Percentiles rank a stretch among this genome's conserved stretches.
Evolutionary conservation across 371 early-diverging fungal genomes (phyloP).

Genomic region (Smittium culicis): DNA sequence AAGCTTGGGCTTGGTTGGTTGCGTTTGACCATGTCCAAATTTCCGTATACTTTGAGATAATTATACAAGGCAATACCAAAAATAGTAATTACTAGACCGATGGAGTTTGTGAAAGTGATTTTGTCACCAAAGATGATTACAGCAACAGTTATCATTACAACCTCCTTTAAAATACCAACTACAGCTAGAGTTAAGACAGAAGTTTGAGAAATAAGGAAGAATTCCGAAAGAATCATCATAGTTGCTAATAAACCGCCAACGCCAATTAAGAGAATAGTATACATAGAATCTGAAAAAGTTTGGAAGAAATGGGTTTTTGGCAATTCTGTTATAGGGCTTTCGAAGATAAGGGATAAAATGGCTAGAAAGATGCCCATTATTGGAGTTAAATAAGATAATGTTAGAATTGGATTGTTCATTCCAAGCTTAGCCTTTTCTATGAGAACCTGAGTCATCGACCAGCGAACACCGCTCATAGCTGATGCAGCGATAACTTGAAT

Average conservation of each 20-base stretch:
- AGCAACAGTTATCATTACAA: constrained; percentile 51
- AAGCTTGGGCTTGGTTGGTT: no score
- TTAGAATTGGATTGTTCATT: no score
- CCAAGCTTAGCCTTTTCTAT: no score
- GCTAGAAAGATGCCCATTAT: no score
- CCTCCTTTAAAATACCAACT: constrained; percentile 79
- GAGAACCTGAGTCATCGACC: no score
- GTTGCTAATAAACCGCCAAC: constrained; percentile 75
- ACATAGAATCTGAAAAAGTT: neutral
- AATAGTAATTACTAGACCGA: constrained; percentile 56
- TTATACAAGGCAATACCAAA: constrained; percentile 58
- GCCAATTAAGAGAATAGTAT: constrained; percentile 33
- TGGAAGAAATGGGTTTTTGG: neutral
- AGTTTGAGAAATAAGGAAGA: constrained; percentile 61
- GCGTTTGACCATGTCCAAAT: no score
- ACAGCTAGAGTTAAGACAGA: constrained; percentile 76
- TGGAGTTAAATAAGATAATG: no score
- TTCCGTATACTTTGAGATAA: no score
- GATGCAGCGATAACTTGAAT: no score
- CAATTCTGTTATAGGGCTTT: no score
- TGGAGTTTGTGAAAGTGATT: constrained; percentile 44
- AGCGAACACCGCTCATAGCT: no score
- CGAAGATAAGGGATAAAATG: no score
- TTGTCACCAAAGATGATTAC: constrained; percentile 55
- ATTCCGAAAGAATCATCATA: constrained; percentile 71